phyloP scores from a whole-genome alignment of 2,329 filamentous ascomycete genomes.

The Colletotrichum trifolii region DNA sequence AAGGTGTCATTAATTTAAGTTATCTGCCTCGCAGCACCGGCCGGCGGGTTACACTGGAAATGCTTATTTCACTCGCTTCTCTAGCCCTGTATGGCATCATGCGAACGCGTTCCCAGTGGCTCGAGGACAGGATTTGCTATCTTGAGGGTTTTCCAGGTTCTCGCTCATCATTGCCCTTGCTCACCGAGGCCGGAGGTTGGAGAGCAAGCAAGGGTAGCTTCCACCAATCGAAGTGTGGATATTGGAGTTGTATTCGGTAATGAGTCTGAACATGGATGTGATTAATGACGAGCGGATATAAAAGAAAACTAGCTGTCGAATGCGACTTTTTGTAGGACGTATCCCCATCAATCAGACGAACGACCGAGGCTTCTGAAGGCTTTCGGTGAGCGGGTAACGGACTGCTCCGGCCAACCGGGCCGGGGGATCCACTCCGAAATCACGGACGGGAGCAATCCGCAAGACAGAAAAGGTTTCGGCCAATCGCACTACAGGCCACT shows the following conservation, averaged over 20 bases:
- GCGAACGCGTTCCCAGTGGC: too few species aligned
- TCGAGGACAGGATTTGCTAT: background rate
- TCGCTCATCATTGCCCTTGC: background rate
- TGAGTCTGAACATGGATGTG: slow-evolving; percentile 5
- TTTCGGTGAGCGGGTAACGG: background rate
- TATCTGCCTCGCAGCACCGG: too few species aligned
- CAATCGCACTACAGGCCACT: too few species aligned
- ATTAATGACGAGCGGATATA: background rate
- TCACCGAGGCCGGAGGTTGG: background rate
- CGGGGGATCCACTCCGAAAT: background rate
- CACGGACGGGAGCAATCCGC: background rate
- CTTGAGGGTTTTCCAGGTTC: background rate
- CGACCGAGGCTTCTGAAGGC: background rate
- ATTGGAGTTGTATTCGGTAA: slow-evolving; percentile 10
- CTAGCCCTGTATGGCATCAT: slow-evolving; percentile 8
- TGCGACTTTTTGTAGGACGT: too few species aligned
- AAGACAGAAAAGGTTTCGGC: too few species aligned
- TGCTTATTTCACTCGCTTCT: slow-evolving; percentile 11
- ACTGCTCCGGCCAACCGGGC: background rate
- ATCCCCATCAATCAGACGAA: background rate
- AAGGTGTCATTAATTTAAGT: slow-evolving; percentile 31
- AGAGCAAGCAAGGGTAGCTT: background rate
- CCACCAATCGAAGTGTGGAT: slow-evolving; percentile 12
- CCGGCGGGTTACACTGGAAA: background rate
- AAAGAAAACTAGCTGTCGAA: background rate